Percentiles rank a stretch among this genome's conserved stretches.
Evolutionary conservation across 495 filamentous ascomycete species (phyloP).

Genomic region (Podospora tetraspora): DNA sequence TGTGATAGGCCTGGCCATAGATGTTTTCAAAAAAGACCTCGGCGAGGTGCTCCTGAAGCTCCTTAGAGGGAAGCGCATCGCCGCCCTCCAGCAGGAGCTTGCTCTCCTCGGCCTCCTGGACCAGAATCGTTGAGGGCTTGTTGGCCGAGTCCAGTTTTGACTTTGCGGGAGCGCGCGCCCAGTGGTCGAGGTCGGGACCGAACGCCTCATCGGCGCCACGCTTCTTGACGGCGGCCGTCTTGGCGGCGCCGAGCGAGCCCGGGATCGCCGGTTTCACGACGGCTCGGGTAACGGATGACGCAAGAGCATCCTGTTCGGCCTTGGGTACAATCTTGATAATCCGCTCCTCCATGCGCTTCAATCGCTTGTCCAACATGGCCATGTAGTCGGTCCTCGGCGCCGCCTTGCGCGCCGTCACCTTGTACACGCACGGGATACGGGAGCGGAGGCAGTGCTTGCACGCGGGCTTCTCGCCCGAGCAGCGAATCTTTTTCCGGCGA

Average conservation of each 20-base stretch:
- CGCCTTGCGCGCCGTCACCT: slow-evolving; percentile 89
- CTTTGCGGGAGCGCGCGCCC: slow-evolving; percentile 58
- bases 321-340: slow-evolving; percentile 95
- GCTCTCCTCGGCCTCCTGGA: slow-evolving; percentile 63
- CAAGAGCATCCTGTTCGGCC: slow-evolving; percentile 57
- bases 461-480: slow-evolving; percentile 93
- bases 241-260: slow-evolving; percentile 47
- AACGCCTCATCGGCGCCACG: slow-evolving; percentile 86
- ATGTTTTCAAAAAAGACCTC: slow-evolving; percentile 95
- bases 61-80: slow-evolving; percentile 77
- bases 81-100: slow-evolving; percentile 72
- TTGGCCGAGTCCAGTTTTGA: slow-evolving; percentile 40
- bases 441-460: slow-evolving; percentile 95
- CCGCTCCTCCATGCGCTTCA: slow-evolving; percentile 94
- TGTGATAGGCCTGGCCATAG: slow-evolving; percentile 89
- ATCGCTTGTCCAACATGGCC: slow-evolving; percentile 93
- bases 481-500: slow-evolving; percentile 94
- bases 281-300: slow-evolving; percentile 58
- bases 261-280: slow-evolving; percentile 74
- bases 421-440: slow-evolving; percentile 97
- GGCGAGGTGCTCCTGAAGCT: slow-evolving; percentile 89
- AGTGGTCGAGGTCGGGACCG: slow-evolving; percentile 71
- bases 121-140: slow-evolving; percentile 54
- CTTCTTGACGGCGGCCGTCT: slow-evolving; percentile 61
- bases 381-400: slow-evolving; percentile 98